Evolutionary conservation across 1,139 yeast genomes (phyloP).

Genomic region (Arxiozyma telluris): DNA sequence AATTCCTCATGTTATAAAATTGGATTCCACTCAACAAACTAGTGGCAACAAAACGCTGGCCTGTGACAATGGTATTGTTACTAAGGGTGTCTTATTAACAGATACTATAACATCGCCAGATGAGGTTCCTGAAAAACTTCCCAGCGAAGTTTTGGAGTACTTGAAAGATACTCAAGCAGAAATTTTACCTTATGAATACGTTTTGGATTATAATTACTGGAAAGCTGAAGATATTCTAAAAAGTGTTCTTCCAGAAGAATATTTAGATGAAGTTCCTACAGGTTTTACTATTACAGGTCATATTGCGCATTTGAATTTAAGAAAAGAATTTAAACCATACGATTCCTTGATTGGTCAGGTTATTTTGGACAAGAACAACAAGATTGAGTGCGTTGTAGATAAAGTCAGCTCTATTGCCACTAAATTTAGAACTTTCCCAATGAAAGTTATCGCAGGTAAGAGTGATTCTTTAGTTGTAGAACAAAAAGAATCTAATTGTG

Average conservation of each 20-base stretch:
- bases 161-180: conserved; percentile 41
- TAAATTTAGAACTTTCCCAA: conserved; percentile 80
- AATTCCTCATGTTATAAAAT: conserved; percentile 53
- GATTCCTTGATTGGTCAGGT: conserved; percentile 81
- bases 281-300: conserved; percentile 95
- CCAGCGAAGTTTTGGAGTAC: conserved; percentile 36
- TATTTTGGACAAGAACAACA: conserved; percentile 73
- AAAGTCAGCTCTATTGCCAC: conserved; percentile 82
- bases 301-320: conserved; percentile 82
- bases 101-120: conserved; percentile 40
- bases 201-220: conserved; percentile 73
- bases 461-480: conserved; percentile 54
- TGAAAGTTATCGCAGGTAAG: conserved; percentile 88
- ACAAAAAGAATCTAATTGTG: conserved; percentile 82
- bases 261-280: conserved; percentile 68
- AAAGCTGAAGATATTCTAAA: conserved; percentile 74
- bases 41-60: conserved; percentile 11
- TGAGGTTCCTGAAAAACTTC: conserved; percentile 36
- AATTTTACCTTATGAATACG: conserved; percentile 46
- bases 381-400: conserved; percentile 85
- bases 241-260: conserved; percentile 66
- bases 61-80: conserved; percentile 26
- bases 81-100: conserved; percentile 57
- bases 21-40: conserved; percentile 24
- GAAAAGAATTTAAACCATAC: conserved; percentile 79